Base-by-base conservation (phyloP, 257 asterid genomes). In the Penstemon davidsonii region DNA sequence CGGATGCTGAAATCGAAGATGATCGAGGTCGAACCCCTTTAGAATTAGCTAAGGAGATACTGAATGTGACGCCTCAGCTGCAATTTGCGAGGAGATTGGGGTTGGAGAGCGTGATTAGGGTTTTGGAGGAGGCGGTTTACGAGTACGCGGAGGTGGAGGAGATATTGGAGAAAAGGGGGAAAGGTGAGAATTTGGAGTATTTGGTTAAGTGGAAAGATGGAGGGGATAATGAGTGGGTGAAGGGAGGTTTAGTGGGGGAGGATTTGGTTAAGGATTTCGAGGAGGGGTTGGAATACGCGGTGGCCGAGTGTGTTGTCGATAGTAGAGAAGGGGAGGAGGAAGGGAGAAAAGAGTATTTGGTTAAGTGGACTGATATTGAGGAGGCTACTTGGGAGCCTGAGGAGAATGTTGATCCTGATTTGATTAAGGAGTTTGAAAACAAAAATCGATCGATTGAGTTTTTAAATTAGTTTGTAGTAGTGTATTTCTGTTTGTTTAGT, bases 321-420 rank as follows among this genome's bases (percentile, higher is more conserved):
- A 56, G 66, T 61, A 80, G 93, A 67, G 77, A 71, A 40, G 83
- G 59, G 33, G 90, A 75, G 13, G 83, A 10, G 10, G 85, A 18
- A 10, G 96, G 91, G 63, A 86, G 70, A 73, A 66, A 11, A 7
- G 93, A 92, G 82, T 89, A 79, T 76, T 76, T 89, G 81, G 97
- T 89, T 68, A 89, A 89, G 79, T 89, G 98, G 98, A 76, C 79
- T 5, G 97, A 92, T 76, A 83, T 81, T 37, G 95, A 92, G 54
- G 96, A 89, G 59, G 85, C 91, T 8, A 92, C 98, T 0, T 89
- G 97, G 98, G 98, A 92, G 73, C 98, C 97, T 0, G 68, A 79
- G 62, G 97, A 89, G 75, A 92, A 92, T 68, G 97, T 92, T 19
- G 97, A 92, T 70, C 85, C 95, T 10, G 76, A 73, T 47, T 80